Evolutionary conservation across 768 basidiomycete species (phyloP).

Genomic region (Kwoniella heveanensis): DNA sequence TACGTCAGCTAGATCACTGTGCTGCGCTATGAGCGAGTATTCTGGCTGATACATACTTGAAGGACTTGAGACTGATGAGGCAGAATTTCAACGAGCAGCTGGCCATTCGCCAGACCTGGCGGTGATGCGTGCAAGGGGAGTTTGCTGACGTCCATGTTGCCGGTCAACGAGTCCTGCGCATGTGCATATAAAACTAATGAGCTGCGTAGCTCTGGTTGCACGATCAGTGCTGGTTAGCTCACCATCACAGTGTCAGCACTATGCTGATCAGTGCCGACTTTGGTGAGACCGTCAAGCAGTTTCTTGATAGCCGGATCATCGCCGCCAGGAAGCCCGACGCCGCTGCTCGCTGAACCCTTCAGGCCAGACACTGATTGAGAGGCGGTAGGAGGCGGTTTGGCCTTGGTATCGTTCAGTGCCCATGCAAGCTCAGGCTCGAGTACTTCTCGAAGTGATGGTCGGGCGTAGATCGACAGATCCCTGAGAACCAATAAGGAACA

Average conservation of each 20-base stretch:
- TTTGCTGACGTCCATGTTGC: slow-evolving; percentile 65
- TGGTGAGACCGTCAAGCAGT: slow-evolving; percentile 69
- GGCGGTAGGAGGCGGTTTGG: slow-evolving; percentile 58
- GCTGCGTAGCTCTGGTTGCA: slow-evolving; percentile 29
- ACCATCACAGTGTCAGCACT: slow-evolving; percentile 60
- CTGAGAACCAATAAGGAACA: slow-evolving; percentile 54
- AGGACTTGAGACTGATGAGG: slow-evolving; percentile 67
- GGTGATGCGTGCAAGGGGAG: slow-evolving; percentile 73
- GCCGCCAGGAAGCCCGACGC: slow-evolving; percentile 1
- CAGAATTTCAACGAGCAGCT: slow-evolving; percentile 71
- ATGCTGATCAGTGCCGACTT: slow-evolving; percentile 74
- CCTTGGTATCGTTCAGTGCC: slow-evolving; percentile 72
- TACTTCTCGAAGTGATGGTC: slow-evolving; percentile 63
- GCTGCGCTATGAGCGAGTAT: too few species aligned
- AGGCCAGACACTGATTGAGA: slow-evolving; percentile 1
- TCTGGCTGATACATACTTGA: slow-evolving; percentile 27
- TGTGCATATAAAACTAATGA: slow-evolving; percentile 47
- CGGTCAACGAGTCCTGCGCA: slow-evolving; percentile 46
- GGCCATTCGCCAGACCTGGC: slow-evolving; percentile 68
- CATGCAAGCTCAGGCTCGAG: slow-evolving; percentile 71
- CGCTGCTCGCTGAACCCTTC: slow-evolving; percentile 22
- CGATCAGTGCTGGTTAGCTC: slow-evolving; percentile 5
- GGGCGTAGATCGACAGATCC: slow-evolving; percentile 71
- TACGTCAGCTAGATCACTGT: too few species aligned
- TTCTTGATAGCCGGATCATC: slow-evolving; percentile 68